Evolutionary conservation across 331 rosid species (phyloP), one percentile per base, ranked within the genome.

Genomic region (Spiraea crenata): DNA sequence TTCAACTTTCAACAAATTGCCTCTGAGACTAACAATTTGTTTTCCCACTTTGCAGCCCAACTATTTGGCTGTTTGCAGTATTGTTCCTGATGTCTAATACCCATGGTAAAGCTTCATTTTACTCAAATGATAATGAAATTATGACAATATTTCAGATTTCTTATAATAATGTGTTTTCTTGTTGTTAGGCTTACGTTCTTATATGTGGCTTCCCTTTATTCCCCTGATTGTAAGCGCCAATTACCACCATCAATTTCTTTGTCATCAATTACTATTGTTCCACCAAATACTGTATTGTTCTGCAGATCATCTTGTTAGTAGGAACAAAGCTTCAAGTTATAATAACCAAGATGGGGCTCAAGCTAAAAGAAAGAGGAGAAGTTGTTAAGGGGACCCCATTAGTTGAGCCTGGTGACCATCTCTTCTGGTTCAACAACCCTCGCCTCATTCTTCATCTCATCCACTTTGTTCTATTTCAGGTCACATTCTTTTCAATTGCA

Each of bases 271-370:
- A 42, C 25, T n/a, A 42, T 1, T 57, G 56, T 52, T 47, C 65
- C 8, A 57, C 56, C 20, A 4, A 35, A 9, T 19, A 41, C 9
- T 14, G 35, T 16, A 12, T 40, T 7, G 57, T 41, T 42, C 16
- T 59, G 70, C 69, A 78, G 82, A 72, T 78, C 20, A 67, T 78
- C 51, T 45, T 78, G n/a, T 59, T 78, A 61, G 74, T 78, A 45
- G 82, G 82, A 52, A 72, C 82, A 44, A 72, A 78, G 74, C 82
- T 78, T 11, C 78, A 78, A 50, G 78, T 78, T 57, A 51, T 72
- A 58, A 78, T 78, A 59, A 67, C 82, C 11, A 78, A 60, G 70
- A 78, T 78, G 82, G 82, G 82, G 7, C 74, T 78, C 10, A 60
- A 57, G 46, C 48, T 78, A 42, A 72, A 72, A 40, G 82, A 77